These are phyloP conservation scores for Colletotrichum sp. DNA, from an alignment of 2,329 filamentous ascomycete species.

Conservation along the genomic window DNA sequence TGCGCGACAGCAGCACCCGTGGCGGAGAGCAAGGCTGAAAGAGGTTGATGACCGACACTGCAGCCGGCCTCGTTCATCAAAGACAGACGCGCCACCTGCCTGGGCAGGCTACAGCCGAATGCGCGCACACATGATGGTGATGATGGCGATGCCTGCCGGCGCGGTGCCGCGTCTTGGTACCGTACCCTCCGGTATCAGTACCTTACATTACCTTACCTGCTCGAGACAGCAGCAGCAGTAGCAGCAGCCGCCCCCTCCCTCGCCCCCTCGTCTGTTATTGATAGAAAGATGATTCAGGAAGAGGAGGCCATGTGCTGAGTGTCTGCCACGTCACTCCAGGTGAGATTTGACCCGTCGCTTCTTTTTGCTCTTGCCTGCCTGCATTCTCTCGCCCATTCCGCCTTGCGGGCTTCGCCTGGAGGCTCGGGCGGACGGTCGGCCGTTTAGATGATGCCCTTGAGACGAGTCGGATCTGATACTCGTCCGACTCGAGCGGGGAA, in stretches of 20 bases:
- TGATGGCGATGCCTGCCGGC: neutral
- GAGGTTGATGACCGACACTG: neutral
- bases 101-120: neutral
- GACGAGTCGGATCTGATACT: constrained; percentile 10
- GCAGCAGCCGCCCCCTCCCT: neutral
- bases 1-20: neutral
- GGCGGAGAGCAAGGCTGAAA: neutral
- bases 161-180: neutral
- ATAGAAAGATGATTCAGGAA: neutral
- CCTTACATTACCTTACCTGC: neutral
- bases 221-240: neutral
- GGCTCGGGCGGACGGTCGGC: neutral
- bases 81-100: neutral
- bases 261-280: neutral
- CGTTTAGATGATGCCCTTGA: neutral
- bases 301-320: neutral
- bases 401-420: neutral
- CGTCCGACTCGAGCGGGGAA: neutral
- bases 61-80: neutral
- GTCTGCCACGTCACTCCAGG: constrained; percentile 15
- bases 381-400: neutral
- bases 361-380: neutral
- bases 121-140: neutral
- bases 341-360: constrained; percentile 20
- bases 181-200: constrained; percentile 10